Evolutionary conservation across 2,329 filamentous ascomycete genomes (phyloP), one percentile per base, ranked within the genome.

Genomic region (Epichloe aotearoae): DNA sequence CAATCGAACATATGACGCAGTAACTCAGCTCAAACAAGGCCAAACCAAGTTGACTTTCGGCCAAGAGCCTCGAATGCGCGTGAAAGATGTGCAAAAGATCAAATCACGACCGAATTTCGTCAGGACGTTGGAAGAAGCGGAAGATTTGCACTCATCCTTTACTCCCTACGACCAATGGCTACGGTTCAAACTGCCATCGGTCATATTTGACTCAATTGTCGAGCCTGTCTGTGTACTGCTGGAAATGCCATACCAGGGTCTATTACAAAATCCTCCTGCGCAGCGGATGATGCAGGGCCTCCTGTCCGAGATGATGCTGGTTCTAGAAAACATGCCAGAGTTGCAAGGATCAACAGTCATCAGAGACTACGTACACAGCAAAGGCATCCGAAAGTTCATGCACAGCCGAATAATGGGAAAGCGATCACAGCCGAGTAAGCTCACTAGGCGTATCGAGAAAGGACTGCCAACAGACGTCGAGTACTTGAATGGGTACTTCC

Each of bases 401-500:
- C 71, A 72, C 12, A 53, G 52, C 23, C 57, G 59, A 19, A 66
- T 69, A 17, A 53, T 58, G 17, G 62, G 58, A 26, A 67, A 76
- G 50, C 79, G 82, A 48, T 69, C 74, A 5, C 65, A 66, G 8
- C 59, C 65, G 41, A 86, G 80, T 59, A 76, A 73, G 19, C 88
- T 95, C 80, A 69, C 86, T 5, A 74, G 76, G 49, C 80, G 84
- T 59, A 71, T 90, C 12, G 69, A 78, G 11, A 64, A 67, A 1
- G 84, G 86, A 1, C 69, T 70, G 54, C 68, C 73, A 52, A 88
- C 87, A 0, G 88, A 95, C 59, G 78, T 96, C 40, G 80, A 90
- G 44, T 95, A 84, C 60, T 77, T 91, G 57, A 96, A 94, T 63
- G 91, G 90, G 1, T 98, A 91, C 69, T 84, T 98, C 53, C 74